phyloP scores from a whole-genome alignment of 2,329 filamentous ascomycete species.

The Botryosphaeria dothidea region DNA sequence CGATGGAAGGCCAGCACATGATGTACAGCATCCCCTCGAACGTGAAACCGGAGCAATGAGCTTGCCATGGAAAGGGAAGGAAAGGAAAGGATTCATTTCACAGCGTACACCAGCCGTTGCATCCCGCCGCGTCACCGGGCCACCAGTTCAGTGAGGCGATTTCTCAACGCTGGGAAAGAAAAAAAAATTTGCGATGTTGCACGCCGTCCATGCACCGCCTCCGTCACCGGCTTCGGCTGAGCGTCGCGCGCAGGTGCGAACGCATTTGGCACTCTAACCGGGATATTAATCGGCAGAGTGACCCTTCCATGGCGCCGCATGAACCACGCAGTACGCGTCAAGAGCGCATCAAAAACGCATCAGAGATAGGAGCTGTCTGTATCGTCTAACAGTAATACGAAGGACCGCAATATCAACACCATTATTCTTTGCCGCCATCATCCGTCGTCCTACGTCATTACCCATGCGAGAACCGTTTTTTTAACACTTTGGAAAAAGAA shows the following conservation, averaged over 20 bases:
- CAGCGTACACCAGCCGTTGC: slow-evolving; percentile 3
- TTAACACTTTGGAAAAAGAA: slow-evolving; percentile 6
- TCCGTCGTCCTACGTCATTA: slow-evolving; percentile 12
- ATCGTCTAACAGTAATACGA: slow-evolving; percentile 18
- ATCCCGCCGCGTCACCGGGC: slow-evolving; percentile 1
- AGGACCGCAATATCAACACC: slow-evolving; percentile 18
- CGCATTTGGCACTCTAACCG: slow-evolving; percentile 15
- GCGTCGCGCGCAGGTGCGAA: slow-evolving; percentile 8
- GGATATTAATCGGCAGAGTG: slow-evolving; percentile 4
- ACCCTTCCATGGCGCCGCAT: slow-evolving; percentile 7
- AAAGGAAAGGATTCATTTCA: background rate
- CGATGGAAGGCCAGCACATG: slow-evolving; percentile 33
- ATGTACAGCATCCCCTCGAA: slow-evolving; percentile 42
- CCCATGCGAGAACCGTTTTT: slow-evolving; percentile 6
- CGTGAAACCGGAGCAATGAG: slow-evolving; percentile 39
- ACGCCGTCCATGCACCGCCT: background rate
- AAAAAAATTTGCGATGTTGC: slow-evolving; percentile 3
- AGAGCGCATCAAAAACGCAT: slow-evolving; percentile 10
- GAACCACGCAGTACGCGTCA: slow-evolving; percentile 3
- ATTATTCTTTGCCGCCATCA: slow-evolving; percentile 13
- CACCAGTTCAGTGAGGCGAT: background rate
- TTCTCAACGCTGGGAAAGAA: slow-evolving; percentile 4
- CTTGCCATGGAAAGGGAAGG: background rate
- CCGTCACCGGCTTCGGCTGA: slow-evolving; percentile 7
- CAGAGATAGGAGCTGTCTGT: slow-evolving; percentile 16